A percentile compares a stretch with the other conserved stretches of the same genome.
Conservation (phyloP, 805 yeast genomes). For the Metschnikowia borealis region DNA sequence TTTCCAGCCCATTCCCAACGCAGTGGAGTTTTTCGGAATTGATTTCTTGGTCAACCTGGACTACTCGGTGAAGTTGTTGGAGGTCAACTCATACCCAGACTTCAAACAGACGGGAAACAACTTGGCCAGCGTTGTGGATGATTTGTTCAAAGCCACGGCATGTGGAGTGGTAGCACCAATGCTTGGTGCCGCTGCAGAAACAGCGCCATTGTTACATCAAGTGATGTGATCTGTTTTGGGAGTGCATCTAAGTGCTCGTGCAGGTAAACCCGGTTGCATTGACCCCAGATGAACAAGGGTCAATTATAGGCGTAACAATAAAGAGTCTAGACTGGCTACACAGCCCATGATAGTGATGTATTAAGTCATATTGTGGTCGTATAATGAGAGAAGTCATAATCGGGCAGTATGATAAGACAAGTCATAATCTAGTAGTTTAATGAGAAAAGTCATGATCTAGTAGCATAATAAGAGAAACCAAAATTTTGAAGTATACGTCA, state of each 20-base stretch:
- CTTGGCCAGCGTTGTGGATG: conserved; percentile 61
- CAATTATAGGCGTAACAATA: not conserved
- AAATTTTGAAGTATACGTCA: too few relatives aligned
- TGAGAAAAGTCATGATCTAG: too few relatives aligned
- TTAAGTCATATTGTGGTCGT: too few relatives aligned
- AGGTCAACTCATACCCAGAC: conserved; percentile 93
- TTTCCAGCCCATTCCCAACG: conserved; percentile 75
- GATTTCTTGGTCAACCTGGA: conserved; percentile 74
- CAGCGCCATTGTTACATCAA: conserved; percentile 1
- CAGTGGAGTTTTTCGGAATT: conserved; percentile 83
- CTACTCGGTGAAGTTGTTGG: conserved; percentile 58
- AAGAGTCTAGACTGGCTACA: too few relatives aligned
- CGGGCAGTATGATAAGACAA: too few relatives aligned
- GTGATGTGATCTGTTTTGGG: not conserved
- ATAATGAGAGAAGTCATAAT: too few relatives aligned
- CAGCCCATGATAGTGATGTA: too few relatives aligned
- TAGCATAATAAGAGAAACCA: too few relatives aligned
- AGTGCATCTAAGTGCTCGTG: not conserved
- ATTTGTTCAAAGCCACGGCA: conserved; percentile 58
- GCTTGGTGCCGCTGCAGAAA: not conserved
- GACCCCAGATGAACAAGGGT: not conserved
- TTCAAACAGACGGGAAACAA: conserved; percentile 91
- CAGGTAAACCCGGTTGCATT: not conserved
- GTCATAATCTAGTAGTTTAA: too few relatives aligned
- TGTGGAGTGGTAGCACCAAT: conserved; percentile 35